Evolutionary conservation across 2,329 filamentous ascomycete species (phyloP).

Genomic region (Diplodia corticola): DNA sequence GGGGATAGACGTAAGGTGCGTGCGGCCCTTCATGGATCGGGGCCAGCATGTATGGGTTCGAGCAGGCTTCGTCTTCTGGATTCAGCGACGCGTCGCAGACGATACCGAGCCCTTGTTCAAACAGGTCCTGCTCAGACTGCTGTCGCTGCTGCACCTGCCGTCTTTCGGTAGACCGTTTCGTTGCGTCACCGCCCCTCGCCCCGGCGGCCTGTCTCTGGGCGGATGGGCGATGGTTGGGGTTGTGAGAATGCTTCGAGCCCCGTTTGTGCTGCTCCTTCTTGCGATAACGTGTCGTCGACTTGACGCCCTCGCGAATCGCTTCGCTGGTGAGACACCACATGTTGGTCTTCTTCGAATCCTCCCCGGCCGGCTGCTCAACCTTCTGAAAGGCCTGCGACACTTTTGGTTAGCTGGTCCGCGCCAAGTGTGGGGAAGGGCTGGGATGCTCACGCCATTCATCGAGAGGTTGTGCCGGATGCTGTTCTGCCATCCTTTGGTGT

Average conservation of each 20-base stretch:
- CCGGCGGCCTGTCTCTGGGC: conserved; percentile 48
- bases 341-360: conserved; percentile 64
- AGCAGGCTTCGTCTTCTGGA: background rate
- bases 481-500: conserved; percentile 78
- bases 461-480: conserved; percentile 94
- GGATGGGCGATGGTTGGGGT: conserved; percentile 29
- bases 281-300: conserved; percentile 72
- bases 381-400: conserved; percentile 56
- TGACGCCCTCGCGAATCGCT: conserved; percentile 69
- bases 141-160: background rate
- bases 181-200: conserved; percentile 48
- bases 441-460: conserved; percentile 79
- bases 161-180: conserved; percentile 25
- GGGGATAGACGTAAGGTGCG: background rate
- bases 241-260: background rate
- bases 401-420: background rate
- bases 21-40: background rate
- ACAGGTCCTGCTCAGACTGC: background rate
- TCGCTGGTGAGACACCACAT: conserved; percentile 76
- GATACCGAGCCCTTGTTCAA: background rate
- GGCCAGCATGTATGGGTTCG: background rate
- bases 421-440: conserved; percentile 5
- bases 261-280: conserved; percentile 34
- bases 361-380: conserved; percentile 44
- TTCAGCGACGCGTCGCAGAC: background rate